These are phyloP conservation scores for Boletus nobilissimus DNA, from an alignment of 1,284 basidiomycete species.

Conservation along the genomic window DNA sequence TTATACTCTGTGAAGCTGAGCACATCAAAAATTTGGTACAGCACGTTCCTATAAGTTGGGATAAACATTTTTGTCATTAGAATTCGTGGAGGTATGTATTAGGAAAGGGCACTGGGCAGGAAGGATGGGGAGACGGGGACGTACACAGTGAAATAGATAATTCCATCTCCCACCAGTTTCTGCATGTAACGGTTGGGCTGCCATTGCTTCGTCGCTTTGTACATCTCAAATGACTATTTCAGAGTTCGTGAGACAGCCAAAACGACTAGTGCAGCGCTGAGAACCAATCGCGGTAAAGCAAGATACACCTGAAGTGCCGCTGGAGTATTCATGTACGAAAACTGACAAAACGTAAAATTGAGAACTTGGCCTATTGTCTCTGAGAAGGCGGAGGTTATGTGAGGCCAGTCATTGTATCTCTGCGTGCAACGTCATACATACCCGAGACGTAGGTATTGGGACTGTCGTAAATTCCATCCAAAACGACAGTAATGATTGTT, in stretches of 20 bases:
- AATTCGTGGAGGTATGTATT: too few species aligned
- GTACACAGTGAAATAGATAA: constrained; percentile 5
- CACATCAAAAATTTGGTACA: not conserved
- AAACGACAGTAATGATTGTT: not conserved
- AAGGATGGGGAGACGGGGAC: not conserved
- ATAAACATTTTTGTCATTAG: not conserved
- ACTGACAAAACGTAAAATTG: not conserved
- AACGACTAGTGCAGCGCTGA: not conserved
- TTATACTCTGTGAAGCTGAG: not conserved
- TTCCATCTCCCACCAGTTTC: not conserved
- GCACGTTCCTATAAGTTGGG: not conserved
- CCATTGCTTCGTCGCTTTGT: constrained; percentile 6
- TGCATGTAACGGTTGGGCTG: constrained; percentile 1
- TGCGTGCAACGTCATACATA: not conserved
- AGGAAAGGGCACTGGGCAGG: not conserved
- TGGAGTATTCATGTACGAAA: not conserved
- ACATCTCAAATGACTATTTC: not conserved
- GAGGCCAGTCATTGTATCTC: not conserved
- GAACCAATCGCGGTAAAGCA: not conserved
- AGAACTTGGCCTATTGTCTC: not conserved
- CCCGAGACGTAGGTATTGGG: not conserved
- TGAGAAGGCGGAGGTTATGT: not conserved
- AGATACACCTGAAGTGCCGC: not conserved
- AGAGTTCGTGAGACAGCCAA: not conserved
- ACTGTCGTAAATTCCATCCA: not conserved